These are phyloP conservation scores for Setaria italica DNA, from an alignment of 202 grass and related monocot species.

Conservation along the genomic window DNA sequence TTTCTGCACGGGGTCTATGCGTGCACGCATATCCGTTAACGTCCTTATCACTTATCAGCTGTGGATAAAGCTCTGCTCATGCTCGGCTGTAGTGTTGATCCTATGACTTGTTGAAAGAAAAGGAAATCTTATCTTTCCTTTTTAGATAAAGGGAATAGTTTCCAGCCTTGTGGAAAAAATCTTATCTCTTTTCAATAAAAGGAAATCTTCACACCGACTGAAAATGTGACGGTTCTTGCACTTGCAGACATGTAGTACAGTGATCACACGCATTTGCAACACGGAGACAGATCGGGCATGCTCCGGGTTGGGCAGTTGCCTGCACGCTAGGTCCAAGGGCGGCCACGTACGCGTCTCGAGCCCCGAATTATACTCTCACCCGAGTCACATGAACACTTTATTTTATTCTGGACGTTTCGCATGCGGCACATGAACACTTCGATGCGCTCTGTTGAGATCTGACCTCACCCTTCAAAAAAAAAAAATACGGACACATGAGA, in stretches of 20 bases:
- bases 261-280: not conserved
- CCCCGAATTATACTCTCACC: not conserved
- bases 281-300: not conserved
- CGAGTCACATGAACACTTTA: not conserved
- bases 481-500: not conserved
- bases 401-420: not conserved
- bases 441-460: not conserved
- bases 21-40: not conserved
- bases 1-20: not conserved
- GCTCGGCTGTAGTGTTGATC: not conserved
- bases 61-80: not conserved
- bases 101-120: not conserved
- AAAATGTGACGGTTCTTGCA: not conserved
- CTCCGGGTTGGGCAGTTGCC: not conserved
- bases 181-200: no score
- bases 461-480: not conserved
- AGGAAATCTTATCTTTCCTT: not conserved
- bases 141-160: no score
- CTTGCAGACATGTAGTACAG: not conserved
- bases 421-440: not conserved
- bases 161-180: no score
- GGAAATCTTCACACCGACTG: not conserved
- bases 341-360: not conserved
- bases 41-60: constrained; percentile 16
- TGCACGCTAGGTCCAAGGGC: not conserved